These are phyloP conservation scores for Sistotremastrum suecicum DNA, from an alignment of 768 basidiomycete species.

Conservation along the genomic window DNA sequence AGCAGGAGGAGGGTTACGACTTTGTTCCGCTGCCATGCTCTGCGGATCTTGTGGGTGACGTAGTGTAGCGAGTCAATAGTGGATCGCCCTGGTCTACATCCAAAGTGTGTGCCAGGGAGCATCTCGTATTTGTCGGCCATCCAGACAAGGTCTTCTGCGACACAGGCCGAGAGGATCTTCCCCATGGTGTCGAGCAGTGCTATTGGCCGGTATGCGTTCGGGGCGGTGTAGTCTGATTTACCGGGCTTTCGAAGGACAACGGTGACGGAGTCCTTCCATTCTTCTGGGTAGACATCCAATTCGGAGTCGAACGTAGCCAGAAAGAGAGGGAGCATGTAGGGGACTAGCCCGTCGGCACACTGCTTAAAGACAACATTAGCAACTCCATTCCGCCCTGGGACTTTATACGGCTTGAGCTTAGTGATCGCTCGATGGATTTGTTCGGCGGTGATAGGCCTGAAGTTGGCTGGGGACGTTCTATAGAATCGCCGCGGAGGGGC, in stretches of 20 bases:
- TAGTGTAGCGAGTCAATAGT: conserved; percentile 22
- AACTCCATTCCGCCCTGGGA: conserved; percentile 7
- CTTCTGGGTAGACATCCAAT: conserved; percentile 14
- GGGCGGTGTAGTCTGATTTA: conserved; percentile 16
- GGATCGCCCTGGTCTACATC: conserved; percentile 22
- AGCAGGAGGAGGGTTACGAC: conserved; percentile 25
- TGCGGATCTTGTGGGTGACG: conserved; percentile 4
- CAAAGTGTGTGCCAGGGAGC: conserved; percentile 24
- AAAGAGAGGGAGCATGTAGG: neutral
- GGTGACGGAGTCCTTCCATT: conserved; percentile 17
- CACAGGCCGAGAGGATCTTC: conserved; percentile 15
- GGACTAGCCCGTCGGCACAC: neutral
- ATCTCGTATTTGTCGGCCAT: conserved; percentile 18
- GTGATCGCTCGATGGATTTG: conserved; percentile 4
- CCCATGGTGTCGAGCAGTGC: conserved; percentile 18
- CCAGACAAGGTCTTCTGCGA: conserved; percentile 12
- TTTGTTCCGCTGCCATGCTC: conserved; percentile 15
- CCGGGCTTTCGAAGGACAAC: conserved; percentile 23
- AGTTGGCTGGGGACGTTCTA: neutral
- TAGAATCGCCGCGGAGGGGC: conserved; percentile 2
- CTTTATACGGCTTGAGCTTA: conserved; percentile 10
- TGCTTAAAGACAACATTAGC: conserved; percentile 1
- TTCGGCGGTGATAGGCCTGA: conserved; percentile 4
- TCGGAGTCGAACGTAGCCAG: neutral
- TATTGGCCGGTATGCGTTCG: conserved; percentile 25